Evolutionary conservation across 2,329 filamentous ascomycete genomes (phyloP).

Genomic region (Aspergillus terreus): DNA sequence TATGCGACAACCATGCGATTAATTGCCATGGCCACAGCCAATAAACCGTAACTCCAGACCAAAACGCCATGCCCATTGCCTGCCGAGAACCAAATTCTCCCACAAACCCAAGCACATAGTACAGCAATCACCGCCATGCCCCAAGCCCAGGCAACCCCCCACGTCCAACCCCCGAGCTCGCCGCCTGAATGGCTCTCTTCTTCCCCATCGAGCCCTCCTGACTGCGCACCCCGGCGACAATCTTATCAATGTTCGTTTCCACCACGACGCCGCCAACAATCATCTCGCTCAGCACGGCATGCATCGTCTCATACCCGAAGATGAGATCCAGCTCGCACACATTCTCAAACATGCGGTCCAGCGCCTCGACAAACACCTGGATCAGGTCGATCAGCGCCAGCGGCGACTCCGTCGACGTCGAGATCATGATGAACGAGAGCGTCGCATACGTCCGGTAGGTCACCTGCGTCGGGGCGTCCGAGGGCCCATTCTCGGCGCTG

Average conservation of each 20-base stretch:
- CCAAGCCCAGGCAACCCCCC: constrained; percentile 36
- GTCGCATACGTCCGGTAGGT: constrained; percentile 98
- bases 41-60: neutral
- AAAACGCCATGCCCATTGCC: neutral
- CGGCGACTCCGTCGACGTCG: constrained; percentile 91
- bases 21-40: neutral
- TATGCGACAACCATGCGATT: neutral
- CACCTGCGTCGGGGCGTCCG: constrained; percentile 89
- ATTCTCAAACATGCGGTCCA: constrained; percentile 95
- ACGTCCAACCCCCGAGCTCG: constrained; percentile 35
- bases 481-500: constrained; percentile 55
- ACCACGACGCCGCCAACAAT: constrained; percentile 92
- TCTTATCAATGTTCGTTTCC: constrained; percentile 83
- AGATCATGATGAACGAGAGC: constrained; percentile 97
- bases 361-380: constrained; percentile 94
- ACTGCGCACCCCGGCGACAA: constrained; percentile 74
- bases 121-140: constrained; percentile 32
- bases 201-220: constrained; percentile 43
- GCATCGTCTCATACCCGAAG: constrained; percentile 97
- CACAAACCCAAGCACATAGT: neutral
- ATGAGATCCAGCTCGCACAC: constrained; percentile 98
- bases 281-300: constrained; percentile 89
- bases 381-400: constrained; percentile 94
- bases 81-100: neutral
- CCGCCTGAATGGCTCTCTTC: constrained; percentile 42